phyloP scores from a whole-genome alignment of 2,329 filamentous ascomycete species.

The Fusarium buxicola region DNA sequence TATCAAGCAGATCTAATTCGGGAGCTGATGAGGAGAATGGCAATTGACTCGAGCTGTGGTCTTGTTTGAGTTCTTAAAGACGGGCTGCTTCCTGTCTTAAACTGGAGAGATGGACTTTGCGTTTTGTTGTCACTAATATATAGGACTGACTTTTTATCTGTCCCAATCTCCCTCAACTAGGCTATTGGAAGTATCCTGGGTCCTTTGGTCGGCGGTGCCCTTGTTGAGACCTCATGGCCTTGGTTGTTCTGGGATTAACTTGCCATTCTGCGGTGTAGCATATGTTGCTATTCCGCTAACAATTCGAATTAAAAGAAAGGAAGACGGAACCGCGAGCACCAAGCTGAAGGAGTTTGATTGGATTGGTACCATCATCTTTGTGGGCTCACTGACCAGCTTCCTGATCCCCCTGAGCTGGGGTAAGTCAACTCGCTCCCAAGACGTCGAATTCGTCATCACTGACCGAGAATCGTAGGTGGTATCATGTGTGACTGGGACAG shows the following conservation, averaged over 20 bases:
- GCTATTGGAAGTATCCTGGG: slow-evolving; percentile 62
- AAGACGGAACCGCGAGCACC: slow-evolving; percentile 9
- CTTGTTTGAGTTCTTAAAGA: no score
- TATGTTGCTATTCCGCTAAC: slow-evolving; percentile 38
- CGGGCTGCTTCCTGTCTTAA: no score
- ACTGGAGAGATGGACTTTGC: no score
- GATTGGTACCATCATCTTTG: slow-evolving; percentile 70
- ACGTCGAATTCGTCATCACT: background rate
- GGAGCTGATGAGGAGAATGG: slow-evolving; percentile 14
- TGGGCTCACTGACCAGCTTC: slow-evolving; percentile 64
- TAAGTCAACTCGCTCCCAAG: slow-evolving; percentile 7
- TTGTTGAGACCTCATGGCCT: slow-evolving; percentile 65
- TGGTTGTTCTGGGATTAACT: slow-evolving; percentile 76
- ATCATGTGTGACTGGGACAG: slow-evolving; percentile 73
- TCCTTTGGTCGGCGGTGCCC: slow-evolving; percentile 62
- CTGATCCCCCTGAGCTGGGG: slow-evolving; percentile 41
- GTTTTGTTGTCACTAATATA: background rate
- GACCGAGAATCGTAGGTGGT: slow-evolving; percentile 57
- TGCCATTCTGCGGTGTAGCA: slow-evolving; percentile 59
- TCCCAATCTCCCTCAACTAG: slow-evolving; percentile 59
- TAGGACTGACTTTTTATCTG: slow-evolving; percentile 15
- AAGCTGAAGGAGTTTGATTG: slow-evolving; percentile 65
- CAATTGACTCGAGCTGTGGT: no score
- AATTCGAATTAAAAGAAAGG: slow-evolving; percentile 34
- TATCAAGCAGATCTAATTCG: slow-evolving; percentile 10